These are phyloP conservation scores for Lipomyces mesembrius DNA, from an alignment of 805 yeast species.

Conservation along the genomic window DNA sequence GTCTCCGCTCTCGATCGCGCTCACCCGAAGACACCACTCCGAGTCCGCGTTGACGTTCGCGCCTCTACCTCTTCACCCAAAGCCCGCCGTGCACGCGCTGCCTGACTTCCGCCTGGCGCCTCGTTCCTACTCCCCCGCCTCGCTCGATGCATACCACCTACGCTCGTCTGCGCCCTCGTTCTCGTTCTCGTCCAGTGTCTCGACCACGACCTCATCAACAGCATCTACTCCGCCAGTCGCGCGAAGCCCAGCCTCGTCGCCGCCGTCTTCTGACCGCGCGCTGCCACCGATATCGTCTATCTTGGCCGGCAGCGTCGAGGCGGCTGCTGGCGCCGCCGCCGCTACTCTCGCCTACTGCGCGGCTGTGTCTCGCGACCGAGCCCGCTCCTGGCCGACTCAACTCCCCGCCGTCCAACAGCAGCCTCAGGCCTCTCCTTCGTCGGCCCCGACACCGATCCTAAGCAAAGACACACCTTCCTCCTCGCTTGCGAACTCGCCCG, in stretches of 20 bases:
- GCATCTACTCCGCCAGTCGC: constrained; percentile 3
- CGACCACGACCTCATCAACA: constrained; percentile 6
- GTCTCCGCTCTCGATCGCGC: constrained; percentile 6
- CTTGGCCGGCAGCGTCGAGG: background rate
- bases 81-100: background rate
- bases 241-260: background rate
- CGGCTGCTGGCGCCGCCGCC: constrained; percentile 5
- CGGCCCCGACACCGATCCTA: background rate
- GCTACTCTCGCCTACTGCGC: background rate
- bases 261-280: constrained; percentile 1
- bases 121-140: constrained; percentile 25
- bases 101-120: constrained; percentile 9
- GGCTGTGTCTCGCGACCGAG: background rate
- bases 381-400: background rate
- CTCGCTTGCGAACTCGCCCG: background rate
- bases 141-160: constrained; percentile 30
- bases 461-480: background rate
- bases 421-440: background rate
- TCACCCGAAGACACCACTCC: constrained; percentile 1
- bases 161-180: constrained; percentile 18
- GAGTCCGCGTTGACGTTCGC: background rate
- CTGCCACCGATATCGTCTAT: constrained; percentile 15
- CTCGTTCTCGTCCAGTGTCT: constrained; percentile 3
- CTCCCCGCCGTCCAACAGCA: background rate
- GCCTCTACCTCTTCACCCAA: background rate